Conservation (phyloP, 805 yeast species). For the Spathaspora sp. region DNA sequence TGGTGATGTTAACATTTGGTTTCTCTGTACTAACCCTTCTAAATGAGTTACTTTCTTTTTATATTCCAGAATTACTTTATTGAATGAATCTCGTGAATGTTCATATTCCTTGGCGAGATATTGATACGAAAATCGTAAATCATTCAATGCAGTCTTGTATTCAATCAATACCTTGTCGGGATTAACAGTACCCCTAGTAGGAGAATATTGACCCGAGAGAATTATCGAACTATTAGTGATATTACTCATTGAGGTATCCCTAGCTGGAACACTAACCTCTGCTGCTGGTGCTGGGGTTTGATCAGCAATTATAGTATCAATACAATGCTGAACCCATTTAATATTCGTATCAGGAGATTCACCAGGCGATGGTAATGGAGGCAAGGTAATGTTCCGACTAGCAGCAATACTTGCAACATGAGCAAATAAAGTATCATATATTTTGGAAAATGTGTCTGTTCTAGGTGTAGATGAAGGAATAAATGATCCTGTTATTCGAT, state of each 20-base stretch:
- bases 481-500: background rate
- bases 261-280: constrained; percentile 1
- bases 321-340: constrained; percentile 38
- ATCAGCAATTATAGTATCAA: constrained; percentile 17
- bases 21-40: constrained; percentile 42
- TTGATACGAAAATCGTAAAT: constrained; percentile 67
- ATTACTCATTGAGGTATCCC: constrained; percentile 8
- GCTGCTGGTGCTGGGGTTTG: background rate
- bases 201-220: constrained; percentile 16
- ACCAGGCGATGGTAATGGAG: constrained; percentile 18
- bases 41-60: constrained; percentile 47
- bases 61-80: constrained; percentile 49
- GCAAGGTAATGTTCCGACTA: constrained; percentile 35
- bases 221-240: too few species aligned
- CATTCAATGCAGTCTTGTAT: constrained; percentile 59
- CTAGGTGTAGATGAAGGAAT: background rate
- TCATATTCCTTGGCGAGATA: constrained; percentile 67
- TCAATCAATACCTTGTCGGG: constrained; percentile 24
- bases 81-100: constrained; percentile 56
- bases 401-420: constrained; percentile 47
- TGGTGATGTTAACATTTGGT: background rate
- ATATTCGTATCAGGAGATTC: constrained; percentile 20
- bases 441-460: background rate
- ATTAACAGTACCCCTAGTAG: constrained; percentile 8
- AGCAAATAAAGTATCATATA: constrained; percentile 42